phyloP scores from a whole-genome alignment of 2,329 filamentous ascomycete genomes.

The Thelonectria discophora region DNA sequence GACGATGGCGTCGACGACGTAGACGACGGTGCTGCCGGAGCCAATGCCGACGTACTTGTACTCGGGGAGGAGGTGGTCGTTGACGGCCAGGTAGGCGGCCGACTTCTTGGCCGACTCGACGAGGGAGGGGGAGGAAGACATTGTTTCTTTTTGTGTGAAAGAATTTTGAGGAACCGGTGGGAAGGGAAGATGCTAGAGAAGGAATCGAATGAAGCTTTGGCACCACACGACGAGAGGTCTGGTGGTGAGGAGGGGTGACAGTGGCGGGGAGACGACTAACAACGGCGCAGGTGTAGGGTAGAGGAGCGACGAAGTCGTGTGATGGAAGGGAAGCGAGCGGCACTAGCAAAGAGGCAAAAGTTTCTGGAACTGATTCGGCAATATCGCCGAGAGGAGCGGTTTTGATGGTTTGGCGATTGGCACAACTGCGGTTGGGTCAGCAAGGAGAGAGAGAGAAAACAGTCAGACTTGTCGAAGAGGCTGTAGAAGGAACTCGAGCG shows the following conservation, averaged over 20 bases:
- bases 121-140: constrained; percentile 51
- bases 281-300: constrained; percentile 18
- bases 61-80: constrained; percentile 72
- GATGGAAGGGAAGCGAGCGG: constrained; percentile 5
- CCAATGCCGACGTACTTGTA: constrained; percentile 80
- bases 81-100: constrained; percentile 77
- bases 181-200: constrained; percentile 7
- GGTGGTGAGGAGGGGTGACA: constrained; percentile 20
- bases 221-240: constrained; percentile 17
- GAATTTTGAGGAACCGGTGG: neutral
- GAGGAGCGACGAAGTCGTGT: neutral
- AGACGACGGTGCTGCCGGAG: constrained; percentile 82
- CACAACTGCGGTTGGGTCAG: neutral
- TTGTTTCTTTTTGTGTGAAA: constrained; percentile 46
- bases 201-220: constrained; percentile 2
- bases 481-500: neutral
- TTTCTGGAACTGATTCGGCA: constrained; percentile 1
- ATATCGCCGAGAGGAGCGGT: constrained; percentile 10
- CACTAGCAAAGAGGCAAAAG: neutral
- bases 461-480: neutral
- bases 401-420: neutral
- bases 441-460: neutral
- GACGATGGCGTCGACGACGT: constrained; percentile 84
- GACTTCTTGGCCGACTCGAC: constrained; percentile 79
- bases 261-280: constrained; percentile 17